Base-by-base conservation (phyloP, 345 rosid genomes). In the Euphorbia tirucalli region DNA sequence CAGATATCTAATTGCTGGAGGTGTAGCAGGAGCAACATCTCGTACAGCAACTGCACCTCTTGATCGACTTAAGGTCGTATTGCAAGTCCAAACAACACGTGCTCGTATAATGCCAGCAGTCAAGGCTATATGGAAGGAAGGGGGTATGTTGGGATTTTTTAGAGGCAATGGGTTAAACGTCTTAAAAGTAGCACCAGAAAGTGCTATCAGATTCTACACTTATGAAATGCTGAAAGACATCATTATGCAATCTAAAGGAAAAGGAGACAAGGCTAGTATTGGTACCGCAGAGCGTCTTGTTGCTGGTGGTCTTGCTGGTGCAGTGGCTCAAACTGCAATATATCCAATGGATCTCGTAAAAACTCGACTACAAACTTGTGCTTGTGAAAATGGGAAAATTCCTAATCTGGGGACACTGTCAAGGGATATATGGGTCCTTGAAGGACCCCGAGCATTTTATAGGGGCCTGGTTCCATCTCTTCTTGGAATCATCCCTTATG, bases 301-400 rank as follows among this genome's bases (percentile, higher is more conserved):
- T 39, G 87, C 97, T 15, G 97, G 98, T 56, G 98, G 98, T 64
- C 72, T 83, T 79, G 97, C 98, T 37, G 98, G 98, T 75, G 98
- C 98, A 63, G 85, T 93, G 52, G 93, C 98, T 68, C 98, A 93
- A 73, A 81, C 97, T 66, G 78, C 89, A 35, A 87, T 93, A 72
- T 93, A 93, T 71, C 98, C 98, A 0, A 68, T 93, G 83, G 98
- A 90, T 85, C 98, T 93, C 73, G 95, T 90, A 59, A 93, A 93
- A 88, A 93, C 98, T 52, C 84, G 98, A 71, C 81, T 93, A 68
- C 98, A 93, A 74, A 93, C 97, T 70, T 79, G 67, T 76, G 79
- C 81, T 41, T 82, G 82, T 77, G 87, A 89, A 43, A 82, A 78
- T 76, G 93, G 97, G 68, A 87, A 77, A 75, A 82, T 74, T 62